Base-by-base conservation (phyloP, 1,139 yeast species). In the Neolecta irregularis region DNA sequence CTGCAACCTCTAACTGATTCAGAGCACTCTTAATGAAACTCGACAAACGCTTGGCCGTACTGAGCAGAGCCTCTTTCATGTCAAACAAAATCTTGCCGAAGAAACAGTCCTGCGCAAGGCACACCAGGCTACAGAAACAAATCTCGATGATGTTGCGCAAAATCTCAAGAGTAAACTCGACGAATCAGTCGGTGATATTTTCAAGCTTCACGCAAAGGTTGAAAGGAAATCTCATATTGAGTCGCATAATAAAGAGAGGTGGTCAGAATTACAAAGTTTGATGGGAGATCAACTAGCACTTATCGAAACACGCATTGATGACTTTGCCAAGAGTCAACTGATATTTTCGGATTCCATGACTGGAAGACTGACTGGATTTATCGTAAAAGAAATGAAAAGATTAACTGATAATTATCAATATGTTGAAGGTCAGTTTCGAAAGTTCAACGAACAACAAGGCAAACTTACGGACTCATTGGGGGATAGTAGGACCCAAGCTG, bases 101-200 rank as follows among this genome's bases (percentile, higher is more conserved):
- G 58, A 55, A 37, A 41, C 41, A n/a, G 33, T 38, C 9, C 39
- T 47, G 18, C 47, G 56, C 4, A 45, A 45, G 26, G 57, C 57
- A 3, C 55, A 55, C 38, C 54, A 52, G 17, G 42, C 38, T 16
- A 51, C 56, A 5, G 59, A 55, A 33, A 40, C 40, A 6, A 48
- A 55, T 28, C 46, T 54, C 8, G 40, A 42, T 21, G 41, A 40
- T 3, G 46, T 54, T 16, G 58, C 57, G 9, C 44, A 43, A 5
- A 48, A 41, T 11, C 43, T 56, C 21, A 46, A 51, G 16, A 36
- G 39, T 11, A 48, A 48, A 6, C 43, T 56, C 26, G 50, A 53
- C 24, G 44, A 46, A 17, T 47, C 58, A 1, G 41, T 46, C 13
- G 31, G 37, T 9, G 56, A 55, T 32, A 42, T 53, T 24, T 41